These are phyloP conservation scores for Phytopythium aichiense DNA, from an alignment of 352 stramenopile genomes.

Conservation along the genomic window DNA sequence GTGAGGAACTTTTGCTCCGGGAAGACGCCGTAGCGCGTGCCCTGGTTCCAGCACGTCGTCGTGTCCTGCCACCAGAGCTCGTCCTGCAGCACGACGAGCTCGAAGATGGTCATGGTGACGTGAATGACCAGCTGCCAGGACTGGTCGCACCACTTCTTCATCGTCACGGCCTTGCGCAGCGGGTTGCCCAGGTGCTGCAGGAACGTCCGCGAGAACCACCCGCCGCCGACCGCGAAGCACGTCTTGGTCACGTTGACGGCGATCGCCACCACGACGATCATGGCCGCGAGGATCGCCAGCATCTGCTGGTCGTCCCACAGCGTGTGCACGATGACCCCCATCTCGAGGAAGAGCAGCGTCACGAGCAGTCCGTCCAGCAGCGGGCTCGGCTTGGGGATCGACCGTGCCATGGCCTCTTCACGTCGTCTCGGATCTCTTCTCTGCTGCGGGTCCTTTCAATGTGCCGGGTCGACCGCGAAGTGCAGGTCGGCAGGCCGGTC, in stretches of 20 bases:
- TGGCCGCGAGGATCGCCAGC: constrained; percentile 56
- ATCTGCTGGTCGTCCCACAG: constrained; percentile 67
- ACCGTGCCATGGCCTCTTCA: constrained; percentile 35
- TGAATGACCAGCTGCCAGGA: constrained; percentile 87
- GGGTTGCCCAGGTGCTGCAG: constrained; percentile 78
- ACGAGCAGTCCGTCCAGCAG: constrained; percentile 66
- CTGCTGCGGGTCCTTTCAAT: not conserved
- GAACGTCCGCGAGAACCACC: constrained; percentile 74
- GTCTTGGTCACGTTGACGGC: constrained; percentile 68
- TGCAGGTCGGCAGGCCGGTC: not conserved
- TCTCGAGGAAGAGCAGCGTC: constrained; percentile 50
- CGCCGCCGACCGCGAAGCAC: constrained; percentile 54
- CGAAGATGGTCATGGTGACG: constrained; percentile 79
- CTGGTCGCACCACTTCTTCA: constrained; percentile 90
- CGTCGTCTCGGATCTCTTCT: not conserved
- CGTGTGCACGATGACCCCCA: constrained; percentile 56
- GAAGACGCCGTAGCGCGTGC: constrained; percentile 65
- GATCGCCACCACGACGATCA: constrained; percentile 65
- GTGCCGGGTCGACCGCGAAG: not conserved
- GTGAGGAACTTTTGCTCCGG: constrained; percentile 76
- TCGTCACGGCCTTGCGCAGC: constrained; percentile 72
- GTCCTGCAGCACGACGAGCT: constrained; percentile 75
- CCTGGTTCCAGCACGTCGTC: constrained; percentile 77
- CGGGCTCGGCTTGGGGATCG: constrained; percentile 63
- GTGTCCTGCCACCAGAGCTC: constrained; percentile 87